Evolutionary conservation across 371 early-diverging fungal genomes (phyloP).

Genomic region (Smittium culicis): DNA sequence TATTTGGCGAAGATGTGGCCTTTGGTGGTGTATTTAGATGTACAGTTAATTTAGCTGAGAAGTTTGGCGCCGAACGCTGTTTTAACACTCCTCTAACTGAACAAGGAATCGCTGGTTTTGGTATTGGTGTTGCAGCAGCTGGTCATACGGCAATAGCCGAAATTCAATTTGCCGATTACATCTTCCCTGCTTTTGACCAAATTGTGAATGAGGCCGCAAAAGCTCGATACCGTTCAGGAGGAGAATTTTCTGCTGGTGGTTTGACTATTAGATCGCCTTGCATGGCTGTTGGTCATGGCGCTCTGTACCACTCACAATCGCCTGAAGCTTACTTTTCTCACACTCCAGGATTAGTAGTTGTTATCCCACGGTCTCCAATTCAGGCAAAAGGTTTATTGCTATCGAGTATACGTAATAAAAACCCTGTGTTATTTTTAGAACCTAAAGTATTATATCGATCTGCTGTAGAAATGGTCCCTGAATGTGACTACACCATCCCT

Average conservation of each 20-base stretch:
- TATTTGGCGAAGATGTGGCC: slow-evolving; percentile 96
- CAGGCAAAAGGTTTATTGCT: slow-evolving; percentile 93
- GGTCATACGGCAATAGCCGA: slow-evolving; percentile 96
- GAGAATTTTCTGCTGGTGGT: slow-evolving; percentile 80
- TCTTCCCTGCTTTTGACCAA: slow-evolving; percentile 96
- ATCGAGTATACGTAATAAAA: slow-evolving; percentile 82
- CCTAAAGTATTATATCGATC: slow-evolving; percentile 94
- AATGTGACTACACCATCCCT: slow-evolving; percentile 81
- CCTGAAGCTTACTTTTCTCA: slow-evolving; percentile 96
- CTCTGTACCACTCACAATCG: slow-evolving; percentile 88
- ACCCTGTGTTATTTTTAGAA: slow-evolving; percentile 92
- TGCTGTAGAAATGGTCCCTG: slow-evolving; percentile 92
- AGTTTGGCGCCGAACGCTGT: slow-evolving; percentile 81
- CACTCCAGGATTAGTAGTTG: slow-evolving; percentile 88
- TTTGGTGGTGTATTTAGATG: slow-evolving; percentile 97
- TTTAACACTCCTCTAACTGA: slow-evolving; percentile 96
- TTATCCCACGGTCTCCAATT: slow-evolving; percentile 85
- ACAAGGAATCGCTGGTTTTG: slow-evolving; percentile 95
- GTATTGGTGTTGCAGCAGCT: slow-evolving; percentile 90
- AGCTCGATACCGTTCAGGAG: slow-evolving; percentile 90
- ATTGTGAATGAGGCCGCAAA: slow-evolving; percentile 98
- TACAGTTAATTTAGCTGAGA: slow-evolving; percentile 79
- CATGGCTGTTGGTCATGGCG: slow-evolving; percentile 96
- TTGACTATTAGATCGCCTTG: slow-evolving; percentile 86
- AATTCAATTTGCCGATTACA: slow-evolving; percentile 97